Base-by-base conservation (phyloP, 345 rosid genomes). In the Euphorbia tirucalli region DNA sequence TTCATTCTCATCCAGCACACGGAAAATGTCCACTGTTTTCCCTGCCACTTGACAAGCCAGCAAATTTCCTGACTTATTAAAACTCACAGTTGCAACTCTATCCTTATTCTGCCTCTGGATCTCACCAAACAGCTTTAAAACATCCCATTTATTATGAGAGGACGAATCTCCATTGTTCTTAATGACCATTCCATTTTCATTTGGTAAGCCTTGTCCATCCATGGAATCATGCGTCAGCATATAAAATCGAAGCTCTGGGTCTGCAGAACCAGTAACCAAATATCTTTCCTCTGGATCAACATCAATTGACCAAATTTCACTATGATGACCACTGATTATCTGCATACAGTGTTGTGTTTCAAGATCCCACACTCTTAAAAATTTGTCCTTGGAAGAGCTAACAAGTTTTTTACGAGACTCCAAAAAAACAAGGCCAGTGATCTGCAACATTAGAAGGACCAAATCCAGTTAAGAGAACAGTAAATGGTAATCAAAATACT, bases 361-460 rank as follows among this genome's bases (percentile, higher is more conserved):
- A 63, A 95, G 91, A 89, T 95, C 99, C 99, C 99, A 95, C 52
- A 92, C 99, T 79, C 99, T 89, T 79, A 95, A 79, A 79, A 89
- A 89, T 62, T 90, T 95, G 85, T 95, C 99, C 74, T 95, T 95
- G 2, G 98, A 95, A 25, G 97, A 87, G 74, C 90, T 92, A 61
- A 95, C 86, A 74, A 95, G 96, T 68, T 92, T 95, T 75, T 90
- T 92, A 62, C 87, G 90, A 71, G 87, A 87, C 70, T 92, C 96
- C 84, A 95, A 79, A 80, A 95, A 95, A 48, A 89, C 94, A 77
- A 95, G 88, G 74, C 88, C 99, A 0, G 98, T 95, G 31, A 95
- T 87, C 99, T 95, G 76, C 81, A 86, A 72, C 8, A 44, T 31
- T 13, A 65, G n/a, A 31, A 37, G 18, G 44, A 78, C 24, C 77